Evolutionary conservation across 2,329 filamentous ascomycete species (phyloP).

Genomic region (Trichoderma citrinoviride): DNA sequence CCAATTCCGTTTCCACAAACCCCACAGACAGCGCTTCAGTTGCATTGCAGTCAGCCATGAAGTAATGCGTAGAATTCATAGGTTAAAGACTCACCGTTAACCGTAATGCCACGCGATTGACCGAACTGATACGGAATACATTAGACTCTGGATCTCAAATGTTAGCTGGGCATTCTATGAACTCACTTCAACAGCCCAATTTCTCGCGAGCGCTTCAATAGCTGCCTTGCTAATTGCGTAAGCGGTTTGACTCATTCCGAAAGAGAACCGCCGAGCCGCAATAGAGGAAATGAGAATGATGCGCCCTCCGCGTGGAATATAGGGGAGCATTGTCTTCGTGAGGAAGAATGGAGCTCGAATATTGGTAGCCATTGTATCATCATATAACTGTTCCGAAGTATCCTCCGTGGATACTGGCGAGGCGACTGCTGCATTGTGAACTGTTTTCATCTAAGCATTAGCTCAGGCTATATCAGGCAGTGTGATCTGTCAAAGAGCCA

Average conservation of each 20-base stretch:
- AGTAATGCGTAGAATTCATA: background rate
- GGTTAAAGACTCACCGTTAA: background rate
- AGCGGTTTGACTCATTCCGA: constrained; percentile 32
- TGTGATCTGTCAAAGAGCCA: background rate
- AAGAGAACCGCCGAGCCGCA: constrained; percentile 27
- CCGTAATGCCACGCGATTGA: background rate
- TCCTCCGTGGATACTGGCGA: background rate
- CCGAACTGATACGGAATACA: background rate
- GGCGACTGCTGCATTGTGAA: constrained; percentile 2
- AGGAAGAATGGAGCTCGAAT: constrained; percentile 33
- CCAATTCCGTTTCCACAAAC: constrained; percentile 31
- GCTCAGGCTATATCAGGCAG: background rate
- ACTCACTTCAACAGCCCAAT: constrained; percentile 36
- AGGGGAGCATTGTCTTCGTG: constrained; percentile 32
- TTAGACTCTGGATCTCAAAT: background rate
- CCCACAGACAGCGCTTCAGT: constrained; percentile 34
- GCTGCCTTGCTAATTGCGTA: constrained; percentile 39
- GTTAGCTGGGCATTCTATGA: constrained; percentile 30
- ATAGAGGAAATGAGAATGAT: constrained; percentile 37
- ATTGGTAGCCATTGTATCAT: constrained; percentile 1
- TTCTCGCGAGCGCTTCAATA: constrained; percentile 30
- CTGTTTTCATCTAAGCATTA: background rate
- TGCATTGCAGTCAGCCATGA: constrained; percentile 27
- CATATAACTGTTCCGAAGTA: background rate
- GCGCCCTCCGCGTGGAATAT: constrained; percentile 33